Percentiles rank a stretch among this genome's conserved stretches.
Evolutionary conservation across 176 grass and related monocot genomes (phyloP).

Genomic region (Puccinellia tenuiflora): DNA sequence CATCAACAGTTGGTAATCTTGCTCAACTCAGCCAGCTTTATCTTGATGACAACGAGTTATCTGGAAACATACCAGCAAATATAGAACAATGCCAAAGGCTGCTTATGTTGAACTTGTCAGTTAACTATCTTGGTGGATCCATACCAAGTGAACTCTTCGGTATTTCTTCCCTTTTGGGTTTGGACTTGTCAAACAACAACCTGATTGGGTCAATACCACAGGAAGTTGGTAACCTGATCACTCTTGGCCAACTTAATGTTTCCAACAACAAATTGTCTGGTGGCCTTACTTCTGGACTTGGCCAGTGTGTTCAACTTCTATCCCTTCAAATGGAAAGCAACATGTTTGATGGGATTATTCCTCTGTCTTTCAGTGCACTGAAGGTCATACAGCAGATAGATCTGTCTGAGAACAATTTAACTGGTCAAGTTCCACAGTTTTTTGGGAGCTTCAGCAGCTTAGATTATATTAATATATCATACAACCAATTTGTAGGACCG

Average conservation of each 20-base stretch:
- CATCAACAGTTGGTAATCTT: conserved; percentile 35
- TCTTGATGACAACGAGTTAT: conserved; percentile 30
- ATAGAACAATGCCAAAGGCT: conserved; percentile 31
- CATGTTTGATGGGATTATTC: conserved; percentile 12
- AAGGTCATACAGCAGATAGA: background rate
- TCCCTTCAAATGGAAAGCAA: conserved; percentile 12
- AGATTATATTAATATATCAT: conserved; percentile 17
- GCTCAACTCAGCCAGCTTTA: conserved; percentile 20
- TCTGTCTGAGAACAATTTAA: conserved; percentile 21
- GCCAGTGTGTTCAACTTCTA: background rate
- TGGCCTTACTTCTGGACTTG: background rate
- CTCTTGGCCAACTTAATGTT: background rate
- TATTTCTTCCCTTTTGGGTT: background rate
- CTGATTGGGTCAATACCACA: background rate
- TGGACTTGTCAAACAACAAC: conserved; percentile 8
- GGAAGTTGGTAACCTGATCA: conserved; percentile 11
- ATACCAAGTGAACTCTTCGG: background rate
- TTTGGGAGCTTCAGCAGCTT: background rate
- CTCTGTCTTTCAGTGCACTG: background rate
- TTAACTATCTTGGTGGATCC: conserved; percentile 14
- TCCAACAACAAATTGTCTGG: conserved; percentile 32
- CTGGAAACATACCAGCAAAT: conserved; percentile 34
- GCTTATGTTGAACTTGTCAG: conserved; percentile 24
- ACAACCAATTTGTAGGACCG: conserved; percentile 22
- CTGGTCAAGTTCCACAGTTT: background rate